Conservation (phyloP, 306 rosid species). For the Prunus padus region DNA sequence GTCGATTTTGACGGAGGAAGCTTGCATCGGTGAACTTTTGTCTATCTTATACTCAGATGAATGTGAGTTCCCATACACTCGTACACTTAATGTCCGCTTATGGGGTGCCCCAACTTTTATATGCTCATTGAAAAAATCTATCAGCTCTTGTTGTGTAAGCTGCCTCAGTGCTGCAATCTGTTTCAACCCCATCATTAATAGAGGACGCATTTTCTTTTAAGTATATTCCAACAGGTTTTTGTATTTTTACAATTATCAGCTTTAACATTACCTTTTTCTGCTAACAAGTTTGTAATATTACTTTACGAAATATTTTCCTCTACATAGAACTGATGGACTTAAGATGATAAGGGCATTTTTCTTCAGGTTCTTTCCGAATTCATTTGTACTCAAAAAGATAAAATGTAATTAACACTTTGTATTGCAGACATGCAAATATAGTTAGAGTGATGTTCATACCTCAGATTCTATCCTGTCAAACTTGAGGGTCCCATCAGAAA, state of each 20-base stretch:
- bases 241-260: not conserved
- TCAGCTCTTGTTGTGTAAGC: conserved; percentile 62
- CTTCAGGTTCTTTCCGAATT: not conserved
- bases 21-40: conserved; percentile 31
- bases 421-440: not conserved
- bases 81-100: conserved; percentile 63
- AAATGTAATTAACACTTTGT: not conserved
- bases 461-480: conserved; percentile 80
- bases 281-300: not conserved
- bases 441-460: conserved; percentile 47
- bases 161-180: conserved; percentile 79
- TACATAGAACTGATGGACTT: not conserved
- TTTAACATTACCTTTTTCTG: not conserved
- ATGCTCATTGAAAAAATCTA: conserved; percentile 72
- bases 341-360: not conserved
- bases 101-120: conserved; percentile 73
- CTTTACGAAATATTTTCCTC: not conserved
- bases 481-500: conserved; percentile 69
- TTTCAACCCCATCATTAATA: conserved; percentile 25
- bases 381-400: not conserved
- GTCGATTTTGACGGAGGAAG: conserved; percentile 51
- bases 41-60: conserved; percentile 54
- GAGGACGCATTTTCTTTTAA: not conserved
- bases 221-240: not conserved
- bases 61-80: conserved; percentile 82